Conservation (phyloP, 495 filamentous ascomycete species). For the Aspergillus coremiiformis region DNA sequence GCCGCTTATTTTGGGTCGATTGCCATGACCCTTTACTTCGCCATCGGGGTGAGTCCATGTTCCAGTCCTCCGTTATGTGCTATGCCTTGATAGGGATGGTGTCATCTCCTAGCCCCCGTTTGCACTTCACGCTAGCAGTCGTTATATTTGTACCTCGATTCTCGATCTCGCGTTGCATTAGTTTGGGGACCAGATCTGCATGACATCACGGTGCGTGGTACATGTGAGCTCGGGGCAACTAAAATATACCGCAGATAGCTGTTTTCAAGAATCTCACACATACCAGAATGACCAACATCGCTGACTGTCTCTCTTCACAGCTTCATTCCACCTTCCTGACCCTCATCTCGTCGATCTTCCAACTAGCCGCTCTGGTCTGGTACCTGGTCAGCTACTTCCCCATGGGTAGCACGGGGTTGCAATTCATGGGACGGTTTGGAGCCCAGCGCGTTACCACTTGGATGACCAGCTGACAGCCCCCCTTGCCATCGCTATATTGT, state of each 20-base stretch:
- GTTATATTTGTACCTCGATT: neutral
- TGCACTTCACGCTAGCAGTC: neutral
- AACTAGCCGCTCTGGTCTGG: slow-evolving; percentile 79
- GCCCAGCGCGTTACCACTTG: slow-evolving; percentile 77
- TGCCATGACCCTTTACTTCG: slow-evolving; percentile 80
- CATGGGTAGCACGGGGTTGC: slow-evolving; percentile 83
- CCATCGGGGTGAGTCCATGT: slow-evolving; percentile 69
- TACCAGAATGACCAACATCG: neutral
- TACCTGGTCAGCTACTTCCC: slow-evolving; percentile 98
- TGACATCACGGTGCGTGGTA: neutral
- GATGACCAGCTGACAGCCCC: slow-evolving; percentile 64
- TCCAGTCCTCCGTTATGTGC: slow-evolving; percentile 8
- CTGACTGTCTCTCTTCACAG: slow-evolving; percentile 37
- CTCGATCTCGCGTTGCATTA: neutral
- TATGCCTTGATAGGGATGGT: slow-evolving; percentile 2
- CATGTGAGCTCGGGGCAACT: neutral
- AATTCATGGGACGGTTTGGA: slow-evolving; percentile 80
- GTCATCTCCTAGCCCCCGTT: neutral
- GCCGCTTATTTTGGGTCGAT: slow-evolving; percentile 97
- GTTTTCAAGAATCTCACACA: neutral
- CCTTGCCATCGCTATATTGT: neutral
- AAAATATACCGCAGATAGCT: neutral
- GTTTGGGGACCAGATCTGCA: neutral
- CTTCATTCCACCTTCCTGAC: slow-evolving; percentile 75
- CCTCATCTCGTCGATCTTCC: slow-evolving; percentile 71